These are phyloP conservation scores for Trichoderma virens DNA, from an alignment of 495 filamentous ascomycete genomes.

Conservation along the genomic window DNA sequence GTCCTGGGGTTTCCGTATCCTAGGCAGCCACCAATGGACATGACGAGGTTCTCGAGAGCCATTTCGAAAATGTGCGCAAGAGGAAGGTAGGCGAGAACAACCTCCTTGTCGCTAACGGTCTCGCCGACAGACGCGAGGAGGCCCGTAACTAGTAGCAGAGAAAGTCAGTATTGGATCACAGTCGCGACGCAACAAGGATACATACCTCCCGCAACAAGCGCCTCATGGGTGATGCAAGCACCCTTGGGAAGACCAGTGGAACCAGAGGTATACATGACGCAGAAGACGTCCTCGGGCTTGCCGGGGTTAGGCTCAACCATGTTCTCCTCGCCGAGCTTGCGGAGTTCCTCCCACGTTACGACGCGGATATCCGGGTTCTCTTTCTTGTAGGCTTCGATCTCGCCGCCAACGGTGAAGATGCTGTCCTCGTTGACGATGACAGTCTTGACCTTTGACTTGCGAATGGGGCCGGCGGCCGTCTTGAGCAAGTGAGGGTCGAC, in stretches of 20 bases:
- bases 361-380: constrained; percentile 32
- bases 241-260: constrained; percentile 89
- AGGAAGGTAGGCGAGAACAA: constrained; percentile 74
- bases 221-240: constrained; percentile 69
- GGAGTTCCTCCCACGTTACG: constrained; percentile 36
- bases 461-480: constrained; percentile 33
- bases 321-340: constrained; percentile 53
- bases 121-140: constrained; percentile 34
- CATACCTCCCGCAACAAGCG: constrained; percentile 57
- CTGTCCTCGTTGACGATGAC: constrained; percentile 38
- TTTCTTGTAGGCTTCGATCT: constrained; percentile 37
- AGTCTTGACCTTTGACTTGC: constrained; percentile 33
- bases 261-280: constrained; percentile 94
- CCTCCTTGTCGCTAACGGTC: constrained; percentile 47
- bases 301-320: constrained; percentile 60
- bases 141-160: constrained; percentile 26
- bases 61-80: constrained; percentile 88
- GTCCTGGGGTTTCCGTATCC: constrained; percentile 82
- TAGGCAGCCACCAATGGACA: constrained; percentile 68
- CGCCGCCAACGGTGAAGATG: constrained; percentile 28
- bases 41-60: constrained; percentile 62
- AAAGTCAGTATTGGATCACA: constrained; percentile 25
- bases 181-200: background rate
- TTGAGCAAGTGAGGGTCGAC: constrained; percentile 53
- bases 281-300: constrained; percentile 60